Percentiles rank a stretch among this genome's conserved stretches.
Conservation (phyloP, 148 eudicot genomes). For the Diospyros kaki region DNA sequence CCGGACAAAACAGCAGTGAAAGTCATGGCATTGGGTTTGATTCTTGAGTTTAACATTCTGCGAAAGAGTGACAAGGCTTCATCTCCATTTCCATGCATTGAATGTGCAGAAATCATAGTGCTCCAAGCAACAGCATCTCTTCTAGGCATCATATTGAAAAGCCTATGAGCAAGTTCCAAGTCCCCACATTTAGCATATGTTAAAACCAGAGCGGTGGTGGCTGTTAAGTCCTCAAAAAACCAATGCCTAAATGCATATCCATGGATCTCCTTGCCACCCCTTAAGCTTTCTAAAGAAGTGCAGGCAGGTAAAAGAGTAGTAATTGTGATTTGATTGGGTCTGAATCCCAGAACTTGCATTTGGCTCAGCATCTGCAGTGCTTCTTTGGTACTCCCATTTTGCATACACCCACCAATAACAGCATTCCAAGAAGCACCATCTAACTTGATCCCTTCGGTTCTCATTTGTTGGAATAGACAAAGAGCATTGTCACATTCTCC, state of each 20-base stretch:
- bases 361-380: constrained; percentile 51
- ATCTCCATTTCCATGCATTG: constrained; percentile 73
- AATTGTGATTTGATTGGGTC: constrained; percentile 62
- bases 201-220: constrained; percentile 57
- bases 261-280: constrained; percentile 70
- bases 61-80: constrained; percentile 52
- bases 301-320: constrained; percentile 62
- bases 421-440: constrained; percentile 74
- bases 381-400: constrained; percentile 39
- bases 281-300: constrained; percentile 56
- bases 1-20: constrained; percentile 73
- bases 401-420: constrained; percentile 65
- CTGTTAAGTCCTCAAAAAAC: constrained; percentile 45
- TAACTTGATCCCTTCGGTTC: constrained; percentile 32
- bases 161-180: constrained; percentile 41
- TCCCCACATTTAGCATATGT: constrained; percentile 82
- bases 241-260: constrained; percentile 47
- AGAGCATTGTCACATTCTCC: constrained; percentile 55
- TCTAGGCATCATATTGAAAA: constrained; percentile 48
- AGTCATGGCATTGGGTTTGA: constrained; percentile 63
- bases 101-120: constrained; percentile 60
- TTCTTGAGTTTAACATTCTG: constrained; percentile 46
- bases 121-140: constrained; percentile 75
- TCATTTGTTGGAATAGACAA: constrained; percentile 39
- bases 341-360: constrained; percentile 58